Percentiles rank a stretch among this genome's conserved stretches.
phyloP scores from a whole-genome alignment of 2,329 filamentous ascomycete species.

The Curvularia hawaiiensis region DNA sequence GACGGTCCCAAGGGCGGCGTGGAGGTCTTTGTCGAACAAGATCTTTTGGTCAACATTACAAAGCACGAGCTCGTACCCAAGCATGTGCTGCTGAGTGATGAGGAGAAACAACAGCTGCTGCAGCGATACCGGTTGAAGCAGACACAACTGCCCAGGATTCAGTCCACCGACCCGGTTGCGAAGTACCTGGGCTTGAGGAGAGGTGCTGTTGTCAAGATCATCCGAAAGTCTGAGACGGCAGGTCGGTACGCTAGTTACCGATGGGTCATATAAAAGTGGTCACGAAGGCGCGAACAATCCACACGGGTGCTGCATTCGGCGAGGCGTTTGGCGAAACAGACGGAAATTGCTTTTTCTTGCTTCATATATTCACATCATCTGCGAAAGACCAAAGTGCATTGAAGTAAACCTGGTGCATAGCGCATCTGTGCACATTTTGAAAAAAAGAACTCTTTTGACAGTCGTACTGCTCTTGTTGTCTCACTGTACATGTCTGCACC shows the following conservation, averaged over 20 bases:
- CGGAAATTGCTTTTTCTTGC: conserved; percentile 11
- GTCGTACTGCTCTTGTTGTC: background rate
- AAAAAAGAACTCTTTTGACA: background rate
- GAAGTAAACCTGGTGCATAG: background rate
- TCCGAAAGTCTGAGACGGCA: conserved; percentile 91
- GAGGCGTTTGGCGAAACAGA: conserved; percentile 37
- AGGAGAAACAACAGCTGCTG: conserved; percentile 86
- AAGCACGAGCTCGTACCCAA: conserved; percentile 95
- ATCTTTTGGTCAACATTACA: conserved; percentile 96
- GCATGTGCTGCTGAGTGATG: conserved; percentile 85
- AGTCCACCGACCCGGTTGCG: conserved; percentile 89
- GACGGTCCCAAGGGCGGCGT: conserved; percentile 77
- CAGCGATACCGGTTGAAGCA: conserved; percentile 95
- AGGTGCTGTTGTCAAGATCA: conserved; percentile 98
- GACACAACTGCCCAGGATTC: conserved; percentile 91
- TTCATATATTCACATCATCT: background rate
- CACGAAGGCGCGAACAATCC: background rate
- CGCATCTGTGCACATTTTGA: too few relatives aligned
- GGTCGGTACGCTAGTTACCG: conserved; percentile 96
- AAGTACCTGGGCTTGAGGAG: conserved; percentile 88
- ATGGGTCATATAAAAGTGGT: conserved; percentile 56
- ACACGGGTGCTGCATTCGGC: conserved; percentile 29
- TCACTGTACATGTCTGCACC: too few relatives aligned
- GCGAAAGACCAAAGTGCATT: background rate
- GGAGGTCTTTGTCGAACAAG: conserved; percentile 95